Evolutionary conservation across 345 rosid genomes (phyloP), one percentile per base, ranked within the genome.

Genomic region (Pugionium dolabratum): DNA sequence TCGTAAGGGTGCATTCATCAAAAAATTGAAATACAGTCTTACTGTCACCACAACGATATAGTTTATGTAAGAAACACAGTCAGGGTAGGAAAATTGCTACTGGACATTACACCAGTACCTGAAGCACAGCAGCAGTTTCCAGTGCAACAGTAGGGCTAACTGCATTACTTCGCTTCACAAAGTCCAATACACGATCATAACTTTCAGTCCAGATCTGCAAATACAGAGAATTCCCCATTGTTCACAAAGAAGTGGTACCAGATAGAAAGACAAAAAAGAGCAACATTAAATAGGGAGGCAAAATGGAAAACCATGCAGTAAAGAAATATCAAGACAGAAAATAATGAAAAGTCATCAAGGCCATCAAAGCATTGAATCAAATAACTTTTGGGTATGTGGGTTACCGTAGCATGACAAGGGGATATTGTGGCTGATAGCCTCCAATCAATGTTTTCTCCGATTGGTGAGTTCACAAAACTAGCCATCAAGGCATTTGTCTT

Each of bases 401-500:
- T 80, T 78, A 94, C 99, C 90, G 92, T 94, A 62, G 86, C 90
- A 80, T 94, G 95, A 78, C 97, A 94, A 54, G 99, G 99, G 59
- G 99, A 94, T 69, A 88, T 88, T 41, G 86, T 90, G 39, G 99
- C 95, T 41, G 97, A 88, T 76, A 94, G 74, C 81, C 82, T 82
- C 99, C 99, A 94, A 72, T 86, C 97, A 46, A 90, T 85, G 78
- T 86, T 89, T 80, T 94, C 97, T 72, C 91, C 97, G 53, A 79
- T 82, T 40, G 99, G 97, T 58, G 85, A 82, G 43, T 72, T 79
- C 47, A 90, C 90, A 79, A 94, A 94, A 73, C 86, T 82, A 81
- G 96, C 96, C 69, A 85, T 78, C 76, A 94, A 78, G 29, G 99
- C 99, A 83, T 94, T 86, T 69, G 76, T 84, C 89, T 94, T 94